A percentile compares a stretch with the other conserved stretches of the same genome.
These are phyloP conservation scores for Erodium texanum DNA, from an alignment of 441 rosid species.

Conservation along the genomic window DNA sequence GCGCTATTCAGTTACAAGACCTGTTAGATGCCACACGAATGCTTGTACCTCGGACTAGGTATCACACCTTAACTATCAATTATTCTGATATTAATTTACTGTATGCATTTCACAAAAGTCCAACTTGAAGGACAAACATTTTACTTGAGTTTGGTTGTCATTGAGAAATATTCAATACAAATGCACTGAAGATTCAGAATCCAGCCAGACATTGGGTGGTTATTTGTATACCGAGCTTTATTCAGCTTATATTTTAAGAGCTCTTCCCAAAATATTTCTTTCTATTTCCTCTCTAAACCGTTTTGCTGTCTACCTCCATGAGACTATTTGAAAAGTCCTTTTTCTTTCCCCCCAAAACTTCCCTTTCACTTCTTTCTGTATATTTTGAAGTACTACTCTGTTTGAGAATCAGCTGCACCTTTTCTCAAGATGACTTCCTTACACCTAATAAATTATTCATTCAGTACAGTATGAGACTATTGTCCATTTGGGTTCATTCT, in stretches of 20 bases:
- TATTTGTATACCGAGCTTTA: too few species aligned
- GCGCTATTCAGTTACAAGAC: constrained; percentile 98
- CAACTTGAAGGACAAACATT: not conserved
- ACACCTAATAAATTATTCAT: too few species aligned
- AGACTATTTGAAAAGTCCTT: not conserved
- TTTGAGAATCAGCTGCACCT: not conserved
- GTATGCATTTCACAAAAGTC: not conserved
- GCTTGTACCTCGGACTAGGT: constrained; percentile 97
- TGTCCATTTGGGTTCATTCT: not conserved
- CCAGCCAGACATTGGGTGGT: not conserved
- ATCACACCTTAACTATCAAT: constrained; percentile 13
- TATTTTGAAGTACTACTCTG: not conserved
- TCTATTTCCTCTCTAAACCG: not conserved
- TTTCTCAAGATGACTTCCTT: not conserved
- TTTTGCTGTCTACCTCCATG: not conserved
- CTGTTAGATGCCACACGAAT: constrained; percentile 94
- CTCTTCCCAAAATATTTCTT: not conserved
- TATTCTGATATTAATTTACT: not conserved
- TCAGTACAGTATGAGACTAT: not conserved
- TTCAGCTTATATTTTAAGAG: not conserved
- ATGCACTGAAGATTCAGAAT: not conserved
- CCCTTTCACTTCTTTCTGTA: not conserved
- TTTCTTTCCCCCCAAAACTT: not conserved
- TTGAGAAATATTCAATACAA: not conserved
- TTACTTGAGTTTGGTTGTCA: not conserved